phyloP scores from a whole-genome alignment of 2,329 filamentous ascomycete species.

The Phaeomoniella chlamydospora region DNA sequence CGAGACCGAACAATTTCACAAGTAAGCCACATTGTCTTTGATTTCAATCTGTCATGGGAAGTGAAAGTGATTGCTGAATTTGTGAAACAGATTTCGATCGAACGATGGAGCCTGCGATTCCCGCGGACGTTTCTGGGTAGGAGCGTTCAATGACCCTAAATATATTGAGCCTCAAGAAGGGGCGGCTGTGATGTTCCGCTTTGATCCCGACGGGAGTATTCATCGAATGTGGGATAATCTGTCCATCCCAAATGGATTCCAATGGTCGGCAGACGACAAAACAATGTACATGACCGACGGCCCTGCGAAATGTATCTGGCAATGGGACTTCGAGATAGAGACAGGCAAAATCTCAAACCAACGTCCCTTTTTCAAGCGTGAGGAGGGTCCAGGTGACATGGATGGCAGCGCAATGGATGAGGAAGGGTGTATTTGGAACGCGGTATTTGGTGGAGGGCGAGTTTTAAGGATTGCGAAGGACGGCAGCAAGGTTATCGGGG shows the following conservation, averaged over 20 bases:
- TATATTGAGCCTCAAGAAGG: conserved; percentile 31
- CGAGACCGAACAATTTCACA: conserved; percentile 31
- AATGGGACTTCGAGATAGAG: conserved; percentile 56
- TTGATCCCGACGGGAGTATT: conserved; percentile 47
- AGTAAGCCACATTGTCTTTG: conserved; percentile 19
- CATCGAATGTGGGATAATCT: conserved; percentile 48
- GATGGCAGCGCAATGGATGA: conserved; percentile 77
- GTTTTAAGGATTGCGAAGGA: conserved; percentile 60
- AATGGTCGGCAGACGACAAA: conserved; percentile 59
- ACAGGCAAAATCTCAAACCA: conserved; percentile 53
- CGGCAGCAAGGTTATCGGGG: conserved; percentile 54
- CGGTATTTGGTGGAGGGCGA: conserved; percentile 63
- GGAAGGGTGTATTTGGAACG: conserved; percentile 79
- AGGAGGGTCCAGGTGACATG: conserved; percentile 46
- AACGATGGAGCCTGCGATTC: conserved; percentile 78
- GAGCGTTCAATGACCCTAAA: conserved; percentile 72
- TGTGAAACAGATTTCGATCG: conserved; percentile 38
- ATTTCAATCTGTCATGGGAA: too few species aligned
- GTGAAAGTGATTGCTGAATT: too few species aligned
- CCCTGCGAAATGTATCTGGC: conserved; percentile 52
- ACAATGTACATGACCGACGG: conserved; percentile 79
- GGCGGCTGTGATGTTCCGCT: conserved; percentile 58
- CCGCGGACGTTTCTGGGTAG: conserved; percentile 70
- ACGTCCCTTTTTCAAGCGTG: conserved; percentile 53
- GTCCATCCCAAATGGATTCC: conserved; percentile 72